These are phyloP conservation scores for Pythium periplocum DNA, from an alignment of 352 stramenopile genomes.

Conservation along the genomic window DNA sequence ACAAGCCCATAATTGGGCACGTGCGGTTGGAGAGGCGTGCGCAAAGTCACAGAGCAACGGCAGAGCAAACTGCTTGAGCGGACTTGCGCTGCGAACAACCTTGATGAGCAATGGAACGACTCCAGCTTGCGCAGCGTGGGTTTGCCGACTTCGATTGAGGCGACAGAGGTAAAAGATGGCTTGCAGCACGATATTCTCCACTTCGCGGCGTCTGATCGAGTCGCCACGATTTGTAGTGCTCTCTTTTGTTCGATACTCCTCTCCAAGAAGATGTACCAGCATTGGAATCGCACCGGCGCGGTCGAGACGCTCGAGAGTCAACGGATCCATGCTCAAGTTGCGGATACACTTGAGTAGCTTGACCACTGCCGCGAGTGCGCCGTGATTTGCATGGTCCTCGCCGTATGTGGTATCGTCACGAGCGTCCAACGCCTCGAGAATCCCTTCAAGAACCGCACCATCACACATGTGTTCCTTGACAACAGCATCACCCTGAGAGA, in stretches of 20 bases:
- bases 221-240: background rate
- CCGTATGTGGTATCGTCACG: slow-evolving; percentile 2
- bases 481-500: slow-evolving; percentile 88
- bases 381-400: background rate
- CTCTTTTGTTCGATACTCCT: slow-evolving; percentile 25
- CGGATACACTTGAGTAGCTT: slow-evolving; percentile 83
- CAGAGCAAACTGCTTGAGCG: slow-evolving; percentile 90
- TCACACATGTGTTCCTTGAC: slow-evolving; percentile 93
- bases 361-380: slow-evolving; percentile 35
- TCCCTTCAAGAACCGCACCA: slow-evolving; percentile 58
- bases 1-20: slow-evolving; percentile 81
- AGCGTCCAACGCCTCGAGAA: slow-evolving; percentile 51
- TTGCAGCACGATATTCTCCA: slow-evolving; percentile 89
- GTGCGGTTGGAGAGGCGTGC: slow-evolving; percentile 80
- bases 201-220: slow-evolving; percentile 57
- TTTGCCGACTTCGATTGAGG: slow-evolving; percentile 89
- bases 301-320: slow-evolving; percentile 86
- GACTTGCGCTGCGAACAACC: slow-evolving; percentile 75
- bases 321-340: slow-evolving; percentile 90
- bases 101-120: slow-evolving; percentile 89
- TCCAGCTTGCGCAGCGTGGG: slow-evolving; percentile 81
- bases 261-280: slow-evolving; percentile 74
- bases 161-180: slow-evolving; percentile 92
- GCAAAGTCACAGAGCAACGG: slow-evolving; percentile 90
- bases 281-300: slow-evolving; percentile 82